Base-by-base conservation (phyloP, 2,329 filamentous ascomycete genomes). In the Ceratocystis eucalypticola region DNA sequence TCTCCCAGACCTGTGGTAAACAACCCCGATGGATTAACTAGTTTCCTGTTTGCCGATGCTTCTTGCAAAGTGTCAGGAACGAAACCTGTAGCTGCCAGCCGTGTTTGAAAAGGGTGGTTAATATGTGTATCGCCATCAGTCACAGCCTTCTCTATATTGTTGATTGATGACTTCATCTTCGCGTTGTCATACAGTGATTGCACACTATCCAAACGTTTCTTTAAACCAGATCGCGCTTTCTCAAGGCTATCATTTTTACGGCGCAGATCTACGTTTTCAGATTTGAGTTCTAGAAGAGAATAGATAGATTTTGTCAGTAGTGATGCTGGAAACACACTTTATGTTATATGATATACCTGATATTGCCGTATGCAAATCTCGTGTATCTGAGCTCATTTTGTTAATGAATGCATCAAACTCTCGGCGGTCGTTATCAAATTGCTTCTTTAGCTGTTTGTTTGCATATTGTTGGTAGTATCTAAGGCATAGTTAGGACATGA, bases 361-460 rank as follows among this genome's bases (percentile, higher is more conserved):
- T 79, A 66, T 82, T 76, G 30, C 92, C 73, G 71, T 84, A 87
- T 88, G 84, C 15, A 94, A 75, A 50, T 75, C 80, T 28, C 82
- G 80, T 66, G 93, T 88, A 71, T 93, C 85, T 0, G 82, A 74
- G 71, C 93, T 91, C 6, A 89, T 88, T 68, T 93, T 86, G 69
- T 85, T 83, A 59, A 91, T 82, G 1, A 89, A 78, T 70, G 87
- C 88, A 70, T 94, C 88, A 72, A 91, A 80, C 55, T 64, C 30
- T 89, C 82, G 12, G 80, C 76, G 70, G 80, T 88, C 17, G 94
- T 76, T 1, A 74, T 78, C 1, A 80, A 77, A 91, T 73, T 89
- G 92, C 10, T 91, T 88, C 0, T 83, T 84, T 69, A 95, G 76
- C 8, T 81, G 85, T 71, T 86, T 91, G 55, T 84, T 85, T 0